Evolutionary conservation across 2,329 filamentous ascomycete genomes (phyloP).

Genomic region (Colletotrichum simmondsii): DNA sequence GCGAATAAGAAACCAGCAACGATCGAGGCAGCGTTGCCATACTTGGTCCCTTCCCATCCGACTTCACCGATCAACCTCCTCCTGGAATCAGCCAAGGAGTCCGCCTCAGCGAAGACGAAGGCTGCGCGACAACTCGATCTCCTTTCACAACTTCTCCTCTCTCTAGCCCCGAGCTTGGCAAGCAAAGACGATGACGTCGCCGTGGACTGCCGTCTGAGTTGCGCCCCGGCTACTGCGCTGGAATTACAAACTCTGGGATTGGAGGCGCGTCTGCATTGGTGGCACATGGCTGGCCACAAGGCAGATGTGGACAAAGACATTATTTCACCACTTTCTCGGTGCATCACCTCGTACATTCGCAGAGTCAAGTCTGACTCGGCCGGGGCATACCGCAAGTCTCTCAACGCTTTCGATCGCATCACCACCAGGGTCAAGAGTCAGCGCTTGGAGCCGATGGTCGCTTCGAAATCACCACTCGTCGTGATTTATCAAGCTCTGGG

Average conservation of each 20-base stretch:
- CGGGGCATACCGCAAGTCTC: conserved; percentile 52
- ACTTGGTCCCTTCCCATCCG: conserved; percentile 62
- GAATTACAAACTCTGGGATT: conserved; percentile 74
- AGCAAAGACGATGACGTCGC: conserved; percentile 69
- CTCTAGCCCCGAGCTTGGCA: conserved; percentile 75
- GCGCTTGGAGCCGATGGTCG: conserved; percentile 45
- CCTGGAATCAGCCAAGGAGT: conserved; percentile 53
- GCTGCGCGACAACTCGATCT: conserved; percentile 73
- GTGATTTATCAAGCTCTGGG: conserved; percentile 65
- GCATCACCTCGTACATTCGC: conserved; percentile 69
- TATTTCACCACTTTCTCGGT: conserved; percentile 72
- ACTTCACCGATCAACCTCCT: conserved; percentile 71
- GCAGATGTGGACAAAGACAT: conserved; percentile 73
- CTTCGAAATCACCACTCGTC: conserved; percentile 56
- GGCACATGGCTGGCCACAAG: conserved; percentile 70
- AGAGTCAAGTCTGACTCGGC: conserved; percentile 51
- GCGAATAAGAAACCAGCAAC: conserved; percentile 68
- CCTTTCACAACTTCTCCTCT: conserved; percentile 72
- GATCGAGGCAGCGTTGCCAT: conserved; percentile 67
- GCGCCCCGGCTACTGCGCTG: conserved; percentile 67
- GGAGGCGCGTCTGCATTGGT: conserved; percentile 71
- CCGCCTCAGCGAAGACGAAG: conserved; percentile 63
- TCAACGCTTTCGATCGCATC: conserved; percentile 46
- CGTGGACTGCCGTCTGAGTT: conserved; percentile 62
- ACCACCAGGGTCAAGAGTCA: conserved; percentile 46